Evolutionary conservation across 2,329 filamentous ascomycete species (phyloP).

Genomic region (Fusarium sp.): DNA sequence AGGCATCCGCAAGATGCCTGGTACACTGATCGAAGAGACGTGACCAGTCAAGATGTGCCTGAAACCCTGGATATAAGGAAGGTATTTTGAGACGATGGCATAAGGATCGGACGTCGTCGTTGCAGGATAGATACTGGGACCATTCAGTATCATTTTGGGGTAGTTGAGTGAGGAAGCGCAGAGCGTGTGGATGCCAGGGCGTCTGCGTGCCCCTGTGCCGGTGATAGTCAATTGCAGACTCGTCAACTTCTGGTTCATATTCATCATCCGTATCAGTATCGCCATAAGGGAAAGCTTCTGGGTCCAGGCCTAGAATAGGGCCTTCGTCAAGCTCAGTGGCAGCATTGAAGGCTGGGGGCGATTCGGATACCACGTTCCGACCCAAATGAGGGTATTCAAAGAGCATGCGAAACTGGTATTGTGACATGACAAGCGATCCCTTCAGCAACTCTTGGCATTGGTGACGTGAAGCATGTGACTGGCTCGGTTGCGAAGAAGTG

Average conservation of each 20-base stretch:
- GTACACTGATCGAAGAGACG: conserved; percentile 24
- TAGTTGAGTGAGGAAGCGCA: conserved; percentile 21
- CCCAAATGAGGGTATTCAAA: conserved; percentile 16
- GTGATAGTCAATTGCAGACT: background rate
- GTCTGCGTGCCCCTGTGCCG: too few relatives aligned
- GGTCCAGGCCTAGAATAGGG: background rate
- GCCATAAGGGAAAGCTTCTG: background rate
- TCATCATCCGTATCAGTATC: background rate
- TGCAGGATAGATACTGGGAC: conserved; percentile 24
- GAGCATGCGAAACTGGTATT: background rate
- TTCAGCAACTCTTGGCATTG: background rate
- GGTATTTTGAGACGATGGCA: conserved; percentile 19
- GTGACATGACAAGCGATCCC: background rate
- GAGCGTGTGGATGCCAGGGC: conserved; percentile 24
- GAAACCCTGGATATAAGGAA: conserved; percentile 1
- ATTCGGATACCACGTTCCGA: conserved; percentile 9
- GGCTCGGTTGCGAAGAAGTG: background rate
- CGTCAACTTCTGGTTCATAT: background rate
- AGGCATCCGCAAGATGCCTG: conserved; percentile 6
- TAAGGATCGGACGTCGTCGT: conserved; percentile 10
- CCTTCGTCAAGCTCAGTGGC: background rate
- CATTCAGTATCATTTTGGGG: conserved; percentile 25
- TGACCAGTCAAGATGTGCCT: conserved; percentile 6
- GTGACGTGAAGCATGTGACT: background rate
- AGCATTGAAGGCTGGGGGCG: background rate